Percentiles rank a stretch among this genome's conserved stretches.
Evolutionary conservation across 768 basidiomycete species (phyloP).

Genomic region (Dioszegia crocea): DNA sequence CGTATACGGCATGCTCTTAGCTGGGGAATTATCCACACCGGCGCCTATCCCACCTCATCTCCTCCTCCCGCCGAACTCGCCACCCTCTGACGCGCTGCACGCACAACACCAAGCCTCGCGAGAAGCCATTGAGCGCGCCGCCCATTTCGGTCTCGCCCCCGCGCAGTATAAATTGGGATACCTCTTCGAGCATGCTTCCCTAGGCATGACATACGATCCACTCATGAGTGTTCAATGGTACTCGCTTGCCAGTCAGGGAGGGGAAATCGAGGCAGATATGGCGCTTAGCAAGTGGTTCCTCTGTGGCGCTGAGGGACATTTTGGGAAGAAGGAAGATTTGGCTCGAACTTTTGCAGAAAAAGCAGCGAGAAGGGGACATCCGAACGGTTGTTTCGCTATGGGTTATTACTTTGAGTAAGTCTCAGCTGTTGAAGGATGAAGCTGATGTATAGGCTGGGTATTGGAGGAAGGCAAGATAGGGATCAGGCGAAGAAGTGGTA

Average conservation of each 20-base stretch:
- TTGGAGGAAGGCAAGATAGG: slow-evolving; percentile 59
- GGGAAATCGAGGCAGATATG: slow-evolving; percentile 92
- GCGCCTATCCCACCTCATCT: slow-evolving; percentile 57
- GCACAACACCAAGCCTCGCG: slow-evolving; percentile 57
- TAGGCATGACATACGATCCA: slow-evolving; percentile 82
- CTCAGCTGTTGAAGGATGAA: background rate
- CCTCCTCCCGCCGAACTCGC: slow-evolving; percentile 55
- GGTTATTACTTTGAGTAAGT: slow-evolving; percentile 78
- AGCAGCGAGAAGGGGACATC: slow-evolving; percentile 60
- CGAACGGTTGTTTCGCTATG: slow-evolving; percentile 88
- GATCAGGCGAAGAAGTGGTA: slow-evolving; percentile 75
- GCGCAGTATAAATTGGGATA: slow-evolving; percentile 87
- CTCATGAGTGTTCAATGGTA: slow-evolving; percentile 89
- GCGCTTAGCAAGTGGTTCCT: slow-evolving; percentile 96
- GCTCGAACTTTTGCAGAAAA: slow-evolving; percentile 89
- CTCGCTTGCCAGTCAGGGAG: slow-evolving; percentile 62
- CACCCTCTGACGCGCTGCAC: slow-evolving; percentile 26
- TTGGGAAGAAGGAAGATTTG: slow-evolving; percentile 80
- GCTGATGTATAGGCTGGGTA: slow-evolving; percentile 59
- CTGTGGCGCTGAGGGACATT: slow-evolving; percentile 68
- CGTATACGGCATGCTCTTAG: slow-evolving; percentile 66
- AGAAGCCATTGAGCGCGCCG: slow-evolving; percentile 73
- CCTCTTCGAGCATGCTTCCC: slow-evolving; percentile 82
- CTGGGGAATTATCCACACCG: slow-evolving; percentile 70
- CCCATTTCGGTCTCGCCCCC: slow-evolving; percentile 75